These are phyloP conservation scores for Monosporascus sp. DNA, from an alignment of 2,329 filamentous ascomycete species.

Conservation along the genomic window DNA sequence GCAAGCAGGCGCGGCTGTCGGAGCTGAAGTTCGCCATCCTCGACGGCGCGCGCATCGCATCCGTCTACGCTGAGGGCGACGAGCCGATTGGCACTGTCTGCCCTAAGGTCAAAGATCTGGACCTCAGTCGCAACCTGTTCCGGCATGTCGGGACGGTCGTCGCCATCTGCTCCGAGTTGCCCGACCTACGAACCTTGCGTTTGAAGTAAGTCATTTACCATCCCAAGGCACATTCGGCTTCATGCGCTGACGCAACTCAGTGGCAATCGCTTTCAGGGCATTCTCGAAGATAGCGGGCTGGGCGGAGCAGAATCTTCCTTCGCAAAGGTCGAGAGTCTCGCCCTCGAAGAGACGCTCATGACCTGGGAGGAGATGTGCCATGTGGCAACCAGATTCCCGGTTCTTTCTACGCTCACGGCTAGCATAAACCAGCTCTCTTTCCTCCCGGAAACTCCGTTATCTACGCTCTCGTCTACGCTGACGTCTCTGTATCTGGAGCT, in stretches of 20 bases:
- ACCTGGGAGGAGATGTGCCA: conserved; percentile 58
- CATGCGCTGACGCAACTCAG: conserved; percentile 34
- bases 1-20: conserved; percentile 69
- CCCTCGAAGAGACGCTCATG: conserved; percentile 62
- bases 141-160: conserved; percentile 60
- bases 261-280: conserved; percentile 62
- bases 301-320: conserved; percentile 36
- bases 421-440: conserved; percentile 52
- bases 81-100: conserved; percentile 45
- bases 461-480: conserved; percentile 44
- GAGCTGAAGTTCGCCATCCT: conserved; percentile 78
- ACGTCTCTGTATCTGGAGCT: conserved; percentile 64
- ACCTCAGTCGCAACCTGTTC: conserved; percentile 81
- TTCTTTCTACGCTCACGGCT: conserved; percentile 44
- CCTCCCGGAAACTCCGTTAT: conserved; percentile 38
- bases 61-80: conserved; percentile 27
- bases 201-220: conserved; percentile 55
- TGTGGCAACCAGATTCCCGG: conserved; percentile 47
- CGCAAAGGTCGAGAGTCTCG: conserved; percentile 50
- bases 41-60: conserved; percentile 63
- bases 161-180: conserved; percentile 65
- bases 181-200: conserved; percentile 59
- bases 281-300: conserved; percentile 37
- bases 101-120: conserved; percentile 68
- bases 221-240: not conserved